These are phyloP conservation scores for Citrullus mucosospermus DNA, from an alignment of 306 rosid genomes.

Conservation along the genomic window DNA sequence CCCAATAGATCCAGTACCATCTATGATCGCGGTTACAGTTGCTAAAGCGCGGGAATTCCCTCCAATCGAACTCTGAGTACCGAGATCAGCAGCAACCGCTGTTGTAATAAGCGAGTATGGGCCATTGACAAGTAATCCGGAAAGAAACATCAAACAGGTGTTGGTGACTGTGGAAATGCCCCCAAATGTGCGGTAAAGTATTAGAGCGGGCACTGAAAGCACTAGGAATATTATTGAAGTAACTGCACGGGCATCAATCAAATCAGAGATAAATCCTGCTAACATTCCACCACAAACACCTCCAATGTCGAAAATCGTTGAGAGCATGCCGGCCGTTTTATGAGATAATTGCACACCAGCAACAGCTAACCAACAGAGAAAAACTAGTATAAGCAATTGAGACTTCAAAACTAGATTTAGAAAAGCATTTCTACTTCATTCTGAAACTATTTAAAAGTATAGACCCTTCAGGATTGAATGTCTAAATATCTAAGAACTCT, in stretches of 20 bases:
- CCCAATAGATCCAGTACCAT: conserved; percentile 87
- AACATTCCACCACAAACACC: conserved; percentile 78
- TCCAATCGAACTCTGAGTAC: conserved; percentile 35
- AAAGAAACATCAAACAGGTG: conserved; percentile 56
- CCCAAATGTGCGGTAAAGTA: conserved; percentile 61
- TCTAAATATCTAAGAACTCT: not conserved
- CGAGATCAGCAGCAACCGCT: conserved; percentile 92
- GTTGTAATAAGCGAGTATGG: conserved; percentile 80
- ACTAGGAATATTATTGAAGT: conserved; percentile 61
- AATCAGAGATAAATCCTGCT: conserved; percentile 78
- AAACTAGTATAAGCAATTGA: not conserved
- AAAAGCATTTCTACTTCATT: not conserved
- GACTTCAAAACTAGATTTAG: not conserved
- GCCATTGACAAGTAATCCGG: conserved; percentile 46
- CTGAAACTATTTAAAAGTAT: not conserved
- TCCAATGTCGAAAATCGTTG: conserved; percentile 76
- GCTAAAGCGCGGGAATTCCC: conserved; percentile 69
- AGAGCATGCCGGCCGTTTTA: conserved; percentile 78
- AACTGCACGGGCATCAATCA: conserved; percentile 76
- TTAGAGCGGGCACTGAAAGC: conserved; percentile 67
- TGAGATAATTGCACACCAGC: conserved; percentile 68
- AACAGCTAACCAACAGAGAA: conserved; percentile 41
- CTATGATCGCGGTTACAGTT: conserved; percentile 82
- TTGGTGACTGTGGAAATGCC: conserved; percentile 57
- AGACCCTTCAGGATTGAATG: not conserved